Conservation (phyloP, 306 rosid species). For the Myrica gale region DNA sequence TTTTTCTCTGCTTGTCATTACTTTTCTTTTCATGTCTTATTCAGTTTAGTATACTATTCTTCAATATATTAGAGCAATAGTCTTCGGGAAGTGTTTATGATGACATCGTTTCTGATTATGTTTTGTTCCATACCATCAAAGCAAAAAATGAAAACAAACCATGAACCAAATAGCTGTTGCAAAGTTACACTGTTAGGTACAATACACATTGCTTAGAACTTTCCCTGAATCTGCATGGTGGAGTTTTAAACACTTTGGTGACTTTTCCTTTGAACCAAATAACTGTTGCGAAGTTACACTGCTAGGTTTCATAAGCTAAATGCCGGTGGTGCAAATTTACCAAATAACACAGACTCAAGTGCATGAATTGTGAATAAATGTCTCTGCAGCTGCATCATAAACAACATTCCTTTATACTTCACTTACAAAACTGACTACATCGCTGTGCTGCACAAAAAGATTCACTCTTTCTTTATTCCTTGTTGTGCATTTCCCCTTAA, state of each 20-base stretch:
- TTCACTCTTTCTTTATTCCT: constrained; percentile 50
- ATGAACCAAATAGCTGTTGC: neutral
- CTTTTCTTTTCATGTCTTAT: too few species aligned
- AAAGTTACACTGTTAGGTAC: neutral
- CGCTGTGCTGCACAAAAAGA: constrained; percentile 49
- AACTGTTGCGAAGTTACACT: neutral
- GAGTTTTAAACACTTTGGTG: neutral
- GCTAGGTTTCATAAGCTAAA: neutral
- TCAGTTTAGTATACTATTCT: too few species aligned
- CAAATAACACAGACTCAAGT: neutral
- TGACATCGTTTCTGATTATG: too few species aligned
- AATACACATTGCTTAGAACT: neutral
- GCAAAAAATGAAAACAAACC: neutral
- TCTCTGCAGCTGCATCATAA: constrained; percentile 30
- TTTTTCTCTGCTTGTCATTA: neutral
- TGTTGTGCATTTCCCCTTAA: constrained; percentile 36
- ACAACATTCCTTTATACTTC: constrained; percentile 34
- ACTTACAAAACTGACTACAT: constrained; percentile 52
- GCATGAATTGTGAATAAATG: neutral
- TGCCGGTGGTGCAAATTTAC: neutral
- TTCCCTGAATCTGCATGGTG: neutral
- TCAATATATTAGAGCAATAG: too few species aligned
- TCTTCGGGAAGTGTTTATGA: too few species aligned
- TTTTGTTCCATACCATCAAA: too few species aligned
- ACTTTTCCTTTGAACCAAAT: constrained; percentile 4